Evolutionary conservation across 192 early-diverging fungal species (phyloP).

Genomic region (Podila minutissima): DNA sequence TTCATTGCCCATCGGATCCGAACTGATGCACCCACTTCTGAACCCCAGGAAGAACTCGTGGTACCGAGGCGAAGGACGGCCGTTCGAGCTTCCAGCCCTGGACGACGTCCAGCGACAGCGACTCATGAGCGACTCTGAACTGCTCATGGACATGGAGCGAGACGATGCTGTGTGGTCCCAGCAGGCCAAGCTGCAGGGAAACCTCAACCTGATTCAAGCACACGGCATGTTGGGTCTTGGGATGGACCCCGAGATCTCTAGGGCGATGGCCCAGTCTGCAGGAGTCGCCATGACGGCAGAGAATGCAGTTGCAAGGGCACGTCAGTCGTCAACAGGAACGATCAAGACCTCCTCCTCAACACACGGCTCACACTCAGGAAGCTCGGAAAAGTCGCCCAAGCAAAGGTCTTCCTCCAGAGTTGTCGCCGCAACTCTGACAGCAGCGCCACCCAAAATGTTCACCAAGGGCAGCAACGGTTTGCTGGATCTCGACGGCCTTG

Average conservation of each 20-base stretch:
- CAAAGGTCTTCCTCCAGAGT: not conserved
- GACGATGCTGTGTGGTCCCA: slow-evolving; percentile 18
- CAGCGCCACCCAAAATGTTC: slow-evolving; percentile 29
- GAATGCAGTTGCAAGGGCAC: slow-evolving; percentile 4
- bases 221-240: slow-evolving; percentile 14
- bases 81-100: slow-evolving; percentile 16
- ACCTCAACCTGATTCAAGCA: not conserved
- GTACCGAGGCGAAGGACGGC: slow-evolving; percentile 45
- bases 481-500: slow-evolving; percentile 35
- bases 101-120: slow-evolving; percentile 11
- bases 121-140: slow-evolving; percentile 22
- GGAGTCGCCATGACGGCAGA: not conserved
- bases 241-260: slow-evolving; percentile 11
- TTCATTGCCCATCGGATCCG: not conserved
- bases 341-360: slow-evolving; percentile 12
- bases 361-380: not conserved
- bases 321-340: slow-evolving; percentile 15
- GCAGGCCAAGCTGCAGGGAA: not conserved
- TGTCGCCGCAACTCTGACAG: not conserved
- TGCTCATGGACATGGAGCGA: slow-evolving; percentile 7
- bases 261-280: slow-evolving; percentile 4
- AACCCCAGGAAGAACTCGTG: slow-evolving; percentile 47
- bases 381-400: slow-evolving; percentile 11
- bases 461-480: slow-evolving; percentile 25
- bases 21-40: slow-evolving; percentile 12